These are phyloP conservation scores for Auricularia sp. DNA, from an alignment of 768 basidiomycete species.

Conservation along the genomic window DNA sequence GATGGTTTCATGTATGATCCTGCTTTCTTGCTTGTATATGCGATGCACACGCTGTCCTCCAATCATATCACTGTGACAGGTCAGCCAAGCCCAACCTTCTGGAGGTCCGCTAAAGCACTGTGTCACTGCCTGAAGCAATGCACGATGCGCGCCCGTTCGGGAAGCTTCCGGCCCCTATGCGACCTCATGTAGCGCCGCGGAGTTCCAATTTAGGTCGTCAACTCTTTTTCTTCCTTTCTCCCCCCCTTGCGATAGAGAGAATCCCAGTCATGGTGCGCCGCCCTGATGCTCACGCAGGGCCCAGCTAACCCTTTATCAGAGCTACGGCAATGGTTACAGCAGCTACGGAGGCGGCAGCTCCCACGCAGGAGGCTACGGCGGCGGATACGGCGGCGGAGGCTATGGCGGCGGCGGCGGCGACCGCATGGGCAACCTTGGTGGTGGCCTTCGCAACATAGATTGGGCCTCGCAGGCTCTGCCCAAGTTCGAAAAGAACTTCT, in stretches of 20 bases:
- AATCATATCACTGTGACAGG: not conserved
- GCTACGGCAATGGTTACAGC: slow-evolving; percentile 21
- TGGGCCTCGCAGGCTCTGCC: slow-evolving; percentile 68
- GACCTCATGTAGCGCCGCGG: too few relatives aligned
- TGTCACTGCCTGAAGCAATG: too few relatives aligned
- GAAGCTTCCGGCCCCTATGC: too few relatives aligned
- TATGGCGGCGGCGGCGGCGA: slow-evolving; percentile 44
- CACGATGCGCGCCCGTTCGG: too few relatives aligned
- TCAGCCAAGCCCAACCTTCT: not conserved
- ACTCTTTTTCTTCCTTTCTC: not conserved
- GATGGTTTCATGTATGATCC: not conserved
- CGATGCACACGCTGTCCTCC: not conserved
- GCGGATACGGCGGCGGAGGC: slow-evolving; percentile 44
- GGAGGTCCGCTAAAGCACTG: too few relatives aligned
- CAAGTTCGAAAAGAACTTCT: slow-evolving; percentile 97
- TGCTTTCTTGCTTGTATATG: not conserved
- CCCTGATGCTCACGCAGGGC: not conserved
- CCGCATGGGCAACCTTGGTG: slow-evolving; percentile 73
- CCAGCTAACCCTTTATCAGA: not conserved
- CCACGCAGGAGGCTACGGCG: slow-evolving; percentile 32
- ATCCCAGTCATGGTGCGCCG: not conserved
- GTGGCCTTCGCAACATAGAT: slow-evolving; percentile 73
- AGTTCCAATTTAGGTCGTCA: not conserved
- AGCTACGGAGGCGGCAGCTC: slow-evolving; percentile 21
- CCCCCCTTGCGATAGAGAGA: not conserved